Evolutionary conservation across 768 basidiomycete genomes (phyloP).

Genomic region (Termitomyces sp.): DNA sequence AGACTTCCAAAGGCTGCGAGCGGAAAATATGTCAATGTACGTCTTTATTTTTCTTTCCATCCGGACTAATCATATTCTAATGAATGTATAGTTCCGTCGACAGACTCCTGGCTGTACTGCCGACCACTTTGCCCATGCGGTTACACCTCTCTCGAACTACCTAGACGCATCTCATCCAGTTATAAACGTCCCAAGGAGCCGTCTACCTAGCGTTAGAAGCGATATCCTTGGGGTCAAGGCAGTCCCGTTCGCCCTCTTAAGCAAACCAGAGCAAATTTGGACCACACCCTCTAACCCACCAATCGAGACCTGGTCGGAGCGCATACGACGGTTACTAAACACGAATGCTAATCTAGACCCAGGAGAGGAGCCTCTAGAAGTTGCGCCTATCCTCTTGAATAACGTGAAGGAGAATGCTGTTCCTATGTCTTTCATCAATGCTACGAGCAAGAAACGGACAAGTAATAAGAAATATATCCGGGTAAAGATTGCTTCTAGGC

Average conservation of each 20-base stretch:
- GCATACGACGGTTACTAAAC: slow-evolving; percentile 7
- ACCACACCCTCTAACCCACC: slow-evolving; percentile 16
- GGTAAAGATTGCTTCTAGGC: slow-evolving; percentile 23
- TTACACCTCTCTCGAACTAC: neutral
- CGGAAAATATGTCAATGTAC: slow-evolving; percentile 33
- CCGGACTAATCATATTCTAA: neutral
- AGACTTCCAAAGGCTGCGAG: slow-evolving; percentile 28
- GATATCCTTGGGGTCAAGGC: slow-evolving; percentile 22
- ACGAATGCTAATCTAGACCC: slow-evolving; percentile 1
- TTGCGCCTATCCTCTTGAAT: slow-evolving; percentile 16
- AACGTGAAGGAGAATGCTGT: slow-evolving; percentile 20
- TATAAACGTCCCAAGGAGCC: neutral
- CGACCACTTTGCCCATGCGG: slow-evolving; percentile 10
- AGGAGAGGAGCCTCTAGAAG: neutral
- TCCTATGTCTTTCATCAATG: slow-evolving; percentile 34
- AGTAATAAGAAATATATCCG: slow-evolving; percentile 29
- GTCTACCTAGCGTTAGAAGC: slow-evolving; percentile 14
- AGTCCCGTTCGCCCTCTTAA: slow-evolving; percentile 28
- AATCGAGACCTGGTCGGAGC: slow-evolving; percentile 18
- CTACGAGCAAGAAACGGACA: slow-evolving; percentile 33
- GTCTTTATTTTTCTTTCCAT: slow-evolving; percentile 5
- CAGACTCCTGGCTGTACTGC: slow-evolving; percentile 36
- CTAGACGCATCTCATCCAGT: slow-evolving; percentile 31
- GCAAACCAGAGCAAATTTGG: slow-evolving; percentile 17
- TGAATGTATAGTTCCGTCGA: slow-evolving; percentile 30